Evolutionary conservation across 1,284 basidiomycete genomes (phyloP).

Genomic region (Trichosporon inkin): DNA sequence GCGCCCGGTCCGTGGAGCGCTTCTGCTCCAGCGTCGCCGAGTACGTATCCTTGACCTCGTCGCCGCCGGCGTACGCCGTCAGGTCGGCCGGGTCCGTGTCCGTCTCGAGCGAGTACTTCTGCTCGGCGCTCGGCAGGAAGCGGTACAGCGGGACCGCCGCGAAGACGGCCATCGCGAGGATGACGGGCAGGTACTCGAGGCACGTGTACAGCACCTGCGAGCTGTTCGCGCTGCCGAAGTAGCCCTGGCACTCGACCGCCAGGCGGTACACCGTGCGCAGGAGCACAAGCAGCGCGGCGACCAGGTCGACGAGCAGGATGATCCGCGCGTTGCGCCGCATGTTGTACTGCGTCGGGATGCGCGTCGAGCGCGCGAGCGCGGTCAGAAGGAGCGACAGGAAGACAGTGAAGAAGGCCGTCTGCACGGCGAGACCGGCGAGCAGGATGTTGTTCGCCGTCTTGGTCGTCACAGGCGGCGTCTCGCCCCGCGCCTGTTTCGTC

Average conservation of each 20-base stretch:
- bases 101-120: not conserved
- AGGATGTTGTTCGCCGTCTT: slow-evolving; percentile 50
- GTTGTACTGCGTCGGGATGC: not conserved
- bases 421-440: slow-evolving; percentile 48
- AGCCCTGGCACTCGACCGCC: slow-evolving; percentile 50
- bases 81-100: not conserved
- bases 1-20: not conserved
- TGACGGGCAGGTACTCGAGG: slow-evolving; percentile 49
- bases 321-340: slow-evolving; percentile 3
- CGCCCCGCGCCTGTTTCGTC: slow-evolving; percentile 29
- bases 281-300: slow-evolving; percentile 28
- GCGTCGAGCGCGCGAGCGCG: slow-evolving; percentile 6
- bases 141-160: slow-evolving; percentile 22
- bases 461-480: slow-evolving; percentile 32
- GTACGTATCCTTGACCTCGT: not conserved
- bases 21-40: slow-evolving; percentile 1
- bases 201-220: slow-evolving; percentile 45
- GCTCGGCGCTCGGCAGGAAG: slow-evolving; percentile 17
- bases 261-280: slow-evolving; percentile 50
- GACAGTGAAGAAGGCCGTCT: slow-evolving; percentile 25
- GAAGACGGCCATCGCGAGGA: slow-evolving; percentile 45
- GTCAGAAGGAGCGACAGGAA: slow-evolving; percentile 11
- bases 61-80: not conserved
- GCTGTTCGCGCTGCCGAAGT: slow-evolving; percentile 44
- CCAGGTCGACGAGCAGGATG: slow-evolving; percentile 12